Base-by-base conservation (phyloP, 805 yeast species). In the Starmerella stellata region DNA sequence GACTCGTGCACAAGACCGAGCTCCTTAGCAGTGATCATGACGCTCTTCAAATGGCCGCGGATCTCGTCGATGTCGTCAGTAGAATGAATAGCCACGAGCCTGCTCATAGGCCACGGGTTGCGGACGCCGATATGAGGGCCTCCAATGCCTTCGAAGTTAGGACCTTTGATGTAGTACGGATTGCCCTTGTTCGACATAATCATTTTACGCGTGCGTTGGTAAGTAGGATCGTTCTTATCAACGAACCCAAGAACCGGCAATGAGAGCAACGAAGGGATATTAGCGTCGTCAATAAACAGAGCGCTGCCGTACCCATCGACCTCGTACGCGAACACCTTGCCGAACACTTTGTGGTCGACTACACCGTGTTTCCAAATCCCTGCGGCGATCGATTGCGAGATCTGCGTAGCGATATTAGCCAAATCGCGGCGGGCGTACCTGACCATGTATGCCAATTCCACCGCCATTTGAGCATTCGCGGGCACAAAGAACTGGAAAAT, bases 51-150 rank as follows among this genome's bases (percentile, higher is more conserved):
- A 41, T 64, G 61, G 29, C 58, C 55, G 38, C 47, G 16, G 21
- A 83, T 80, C 52, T 81, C 93, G 1, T 63, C 64, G 40, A 80
- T 90, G 46, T 75, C 72, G 44, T 72, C 70, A 4, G 75, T 63
- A 0, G 94, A 82, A 44, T 93, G 66, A 17, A 81, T 80, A 24
- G 73, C 69, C 38, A 79, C 65, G 29, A 81, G 58, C n/a, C 78
- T 59, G 25, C 83, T 72, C 93, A 82, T 77, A 13, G 94, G 94
- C 95, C 95, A 82, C 0, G 92, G 93, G 52, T 74, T 66, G 17
- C 65, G 61, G 18, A 77, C 66, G 1, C 93, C 94, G 31, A 82
- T 70, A 54, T 82, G 95, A 0, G 95, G 95, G 0, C 94, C 93
- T 0, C 95, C 94, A 43, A 83, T 68, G 0, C 94, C 94, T 46